Evolutionary conservation across 352 stramenopile genomes (phyloP), one percentile per base, ranked within the genome.

Genomic region (Globisporangium acanthophoron): DNA sequence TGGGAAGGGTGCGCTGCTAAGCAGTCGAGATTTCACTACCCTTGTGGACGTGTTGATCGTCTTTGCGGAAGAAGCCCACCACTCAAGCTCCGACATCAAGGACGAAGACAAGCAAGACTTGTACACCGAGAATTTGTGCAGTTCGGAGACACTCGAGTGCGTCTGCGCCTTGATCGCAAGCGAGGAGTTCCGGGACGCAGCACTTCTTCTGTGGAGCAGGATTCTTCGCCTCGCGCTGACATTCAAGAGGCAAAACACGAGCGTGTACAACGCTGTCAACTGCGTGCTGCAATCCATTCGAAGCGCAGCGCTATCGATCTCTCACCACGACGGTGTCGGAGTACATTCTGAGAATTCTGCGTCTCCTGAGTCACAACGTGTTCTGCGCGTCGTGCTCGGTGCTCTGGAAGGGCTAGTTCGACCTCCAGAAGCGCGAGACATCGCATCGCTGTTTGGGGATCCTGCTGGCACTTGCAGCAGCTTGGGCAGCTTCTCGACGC

Each of bases 281-380:
- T 78, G 73, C 43, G 46, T 85, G 24, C 56, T 85, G 18, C 77
- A 88, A 62, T 69, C 73, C 13, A 31, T 85, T 57, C 77, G 77
- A 16, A 83, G 77, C 39, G 64, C 78, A 20, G 58, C 70, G 2
- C 51, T 87, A 12, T 63, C 73, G 2, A 41, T 80, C 29, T 75
- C 80, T 78, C 71, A 53, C 67, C 62, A 35, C 27, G 43, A 0
- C 13, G 18, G 18, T 24, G 43, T 2, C 20, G 5, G 20, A 13
- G 15, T 20, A 24, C 3, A 5, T 27, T 15, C 11, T 12, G 61
- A 73, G 52, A 35, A 39, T 1, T 52, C 62, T 9, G 54, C 1
- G 5, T 76, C 39, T 61, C 60, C 13, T 63, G 78, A 29, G 58
- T 52, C 6, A 70, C 73, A 57, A 51, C 62, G 27, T 57, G 54